A percentile compares a stretch with the other conserved stretches of the same genome.
These are phyloP conservation scores for Barbatosphaeria neglecta DNA, from an alignment of 495 filamentous ascomycete genomes.

Conservation along the genomic window DNA sequence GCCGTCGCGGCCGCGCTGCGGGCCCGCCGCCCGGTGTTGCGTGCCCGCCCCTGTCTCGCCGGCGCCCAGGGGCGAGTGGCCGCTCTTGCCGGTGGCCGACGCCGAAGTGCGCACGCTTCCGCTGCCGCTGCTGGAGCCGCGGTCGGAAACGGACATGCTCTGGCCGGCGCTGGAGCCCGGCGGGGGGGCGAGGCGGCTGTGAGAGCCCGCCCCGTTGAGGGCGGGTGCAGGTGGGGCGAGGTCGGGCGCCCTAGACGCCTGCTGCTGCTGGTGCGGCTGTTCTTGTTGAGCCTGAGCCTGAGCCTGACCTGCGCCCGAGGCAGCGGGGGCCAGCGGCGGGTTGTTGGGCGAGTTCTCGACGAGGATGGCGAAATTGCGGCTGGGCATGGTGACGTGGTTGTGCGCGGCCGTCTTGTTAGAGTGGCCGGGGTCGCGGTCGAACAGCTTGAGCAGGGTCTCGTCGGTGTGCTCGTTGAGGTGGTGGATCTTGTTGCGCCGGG, in stretches of 20 bases:
- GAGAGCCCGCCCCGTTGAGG: not conserved
- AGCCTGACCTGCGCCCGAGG: too few relatives aligned
- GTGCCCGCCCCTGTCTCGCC: conserved; percentile 59
- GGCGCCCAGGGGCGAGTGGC: conserved; percentile 48
- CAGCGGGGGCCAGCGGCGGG: conserved; percentile 4
- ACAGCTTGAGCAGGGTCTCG: conserved; percentile 79
- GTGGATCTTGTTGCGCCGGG: conserved; percentile 81
- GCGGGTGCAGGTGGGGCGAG: conserved; percentile 1
- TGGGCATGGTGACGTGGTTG: conserved; percentile 85
- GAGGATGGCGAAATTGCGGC: conserved; percentile 76
- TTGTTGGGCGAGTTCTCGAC: conserved; percentile 51
- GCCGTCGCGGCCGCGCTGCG: conserved; percentile 37
- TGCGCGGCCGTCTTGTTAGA: conserved; percentile 50
- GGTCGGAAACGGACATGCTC: too few relatives aligned
- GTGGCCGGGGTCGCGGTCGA: conserved; percentile 70
- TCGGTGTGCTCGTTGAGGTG: conserved; percentile 76
- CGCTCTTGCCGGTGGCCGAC: conserved; percentile 38
- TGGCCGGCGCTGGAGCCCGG: conserved; percentile 10
- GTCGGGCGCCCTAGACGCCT: not conserved
- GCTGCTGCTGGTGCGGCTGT: not conserved
- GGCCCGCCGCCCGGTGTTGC: conserved; percentile 47
- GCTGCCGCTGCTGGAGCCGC: too few relatives aligned
- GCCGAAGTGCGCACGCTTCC: not conserved
- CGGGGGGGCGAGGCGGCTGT: not conserved
- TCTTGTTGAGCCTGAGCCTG: too few relatives aligned